Conservation (phyloP, 257 asterid genomes). For the Petunia secreta region DNA sequence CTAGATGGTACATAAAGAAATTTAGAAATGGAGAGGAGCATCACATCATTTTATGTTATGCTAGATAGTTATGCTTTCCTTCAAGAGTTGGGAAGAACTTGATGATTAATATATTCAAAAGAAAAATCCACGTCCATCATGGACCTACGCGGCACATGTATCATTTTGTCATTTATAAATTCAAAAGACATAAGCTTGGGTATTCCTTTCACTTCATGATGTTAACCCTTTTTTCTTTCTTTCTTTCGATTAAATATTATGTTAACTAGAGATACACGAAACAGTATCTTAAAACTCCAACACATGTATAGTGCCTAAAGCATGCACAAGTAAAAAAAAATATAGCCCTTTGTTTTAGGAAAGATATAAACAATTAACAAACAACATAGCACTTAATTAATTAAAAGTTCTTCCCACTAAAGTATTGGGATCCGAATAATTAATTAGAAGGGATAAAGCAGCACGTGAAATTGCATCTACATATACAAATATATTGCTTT, state of each 20-base stretch:
- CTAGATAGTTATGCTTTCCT: not conserved
- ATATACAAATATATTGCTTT: no score
- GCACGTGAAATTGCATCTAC: no score
- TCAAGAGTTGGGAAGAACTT: conserved; percentile 6
- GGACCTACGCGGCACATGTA: not conserved
- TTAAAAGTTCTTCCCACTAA: not conserved
- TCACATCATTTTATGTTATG: conserved; percentile 4
- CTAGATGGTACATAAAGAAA: not conserved
- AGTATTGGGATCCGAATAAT: not conserved
- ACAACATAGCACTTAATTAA: not conserved
- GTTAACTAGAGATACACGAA: not conserved
- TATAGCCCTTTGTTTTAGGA: not conserved
- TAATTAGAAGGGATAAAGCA: no score
- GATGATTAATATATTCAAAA: not conserved
- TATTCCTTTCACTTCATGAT: not conserved
- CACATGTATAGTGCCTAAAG: not conserved
- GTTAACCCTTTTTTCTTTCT: not conserved
- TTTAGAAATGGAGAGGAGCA: not conserved
- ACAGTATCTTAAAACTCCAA: not conserved
- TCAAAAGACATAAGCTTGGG: not conserved
- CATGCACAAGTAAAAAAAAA: not conserved
- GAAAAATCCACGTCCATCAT: not conserved
- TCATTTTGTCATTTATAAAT: not conserved
- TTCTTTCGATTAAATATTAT: not conserved
- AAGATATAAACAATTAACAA: not conserved